These are phyloP conservation scores for Aaosphaeria pasadenensis DNA, from an alignment of 2,329 filamentous ascomycete genomes.

Conservation along the genomic window DNA sequence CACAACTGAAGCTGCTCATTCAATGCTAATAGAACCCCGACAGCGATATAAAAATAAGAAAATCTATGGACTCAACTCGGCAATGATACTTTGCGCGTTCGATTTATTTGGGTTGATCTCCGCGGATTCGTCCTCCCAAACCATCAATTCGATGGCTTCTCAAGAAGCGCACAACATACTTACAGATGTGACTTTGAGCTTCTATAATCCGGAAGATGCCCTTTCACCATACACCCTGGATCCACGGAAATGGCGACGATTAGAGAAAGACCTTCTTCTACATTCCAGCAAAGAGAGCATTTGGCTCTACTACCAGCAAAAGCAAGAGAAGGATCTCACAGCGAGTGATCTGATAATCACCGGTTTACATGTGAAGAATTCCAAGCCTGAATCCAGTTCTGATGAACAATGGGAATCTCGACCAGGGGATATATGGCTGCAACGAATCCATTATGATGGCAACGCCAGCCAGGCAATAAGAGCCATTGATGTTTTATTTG, in stretches of 20 bases:
- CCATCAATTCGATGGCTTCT: too few species aligned
- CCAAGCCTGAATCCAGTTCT: slow-evolving; percentile 59
- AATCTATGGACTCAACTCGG: too few species aligned
- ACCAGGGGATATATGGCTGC: slow-evolving; percentile 71
- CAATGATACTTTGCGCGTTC: too few species aligned
- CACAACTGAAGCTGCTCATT: too few species aligned
- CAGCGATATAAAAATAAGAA: too few species aligned
- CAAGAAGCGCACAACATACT: too few species aligned
- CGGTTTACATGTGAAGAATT: slow-evolving; percentile 69
- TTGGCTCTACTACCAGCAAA: slow-evolving; percentile 11
- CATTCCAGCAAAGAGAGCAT: slow-evolving; percentile 7
- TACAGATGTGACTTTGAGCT: too few species aligned
- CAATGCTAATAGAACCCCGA: too few species aligned
- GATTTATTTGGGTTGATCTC: too few species aligned
- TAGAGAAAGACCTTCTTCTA: slow-evolving; percentile 15
- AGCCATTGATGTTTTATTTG: slow-evolving; percentile 79
- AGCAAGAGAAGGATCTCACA: slow-evolving; percentile 67
- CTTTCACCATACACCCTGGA: slow-evolving; percentile 3
- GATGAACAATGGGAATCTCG: slow-evolving; percentile 70
- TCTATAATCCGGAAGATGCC: too few species aligned
- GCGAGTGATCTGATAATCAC: slow-evolving; percentile 71
- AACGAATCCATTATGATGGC: slow-evolving; percentile 56
- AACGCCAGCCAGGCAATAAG: slow-evolving; percentile 71
- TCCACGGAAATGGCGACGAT: slow-evolving; percentile 14
- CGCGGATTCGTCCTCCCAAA: too few species aligned